Conservation (phyloP, 805 yeast species). For the Yarrowia porcina region DNA sequence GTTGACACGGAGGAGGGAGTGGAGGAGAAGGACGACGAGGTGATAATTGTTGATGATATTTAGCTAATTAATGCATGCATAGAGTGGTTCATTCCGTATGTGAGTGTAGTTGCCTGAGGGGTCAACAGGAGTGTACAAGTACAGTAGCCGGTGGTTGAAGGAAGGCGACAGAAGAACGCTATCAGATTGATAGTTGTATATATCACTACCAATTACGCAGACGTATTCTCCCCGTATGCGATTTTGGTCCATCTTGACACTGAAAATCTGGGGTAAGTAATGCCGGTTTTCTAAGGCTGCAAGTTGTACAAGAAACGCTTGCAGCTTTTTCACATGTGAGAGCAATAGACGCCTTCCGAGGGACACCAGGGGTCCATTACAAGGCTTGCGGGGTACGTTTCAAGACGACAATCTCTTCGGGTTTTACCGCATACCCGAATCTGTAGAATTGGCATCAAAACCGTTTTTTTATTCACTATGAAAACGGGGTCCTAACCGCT, state of each 20-base stretch:
- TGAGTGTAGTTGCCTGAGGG: background rate
- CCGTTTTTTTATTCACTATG: background rate
- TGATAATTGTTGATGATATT: slow-evolving; percentile 8
- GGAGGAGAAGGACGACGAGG: slow-evolving; percentile 3
- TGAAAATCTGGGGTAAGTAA: background rate
- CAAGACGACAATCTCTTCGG: background rate
- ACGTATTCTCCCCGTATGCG: too few species aligned
- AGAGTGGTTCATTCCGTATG: background rate
- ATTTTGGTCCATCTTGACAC: too few species aligned
- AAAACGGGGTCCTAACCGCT: background rate
- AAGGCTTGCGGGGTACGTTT: too few species aligned
- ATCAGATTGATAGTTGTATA: background rate
- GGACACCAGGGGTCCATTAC: too few species aligned
- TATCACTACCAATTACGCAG: too few species aligned
- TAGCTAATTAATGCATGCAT: slow-evolving; percentile 21
- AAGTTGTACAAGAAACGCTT: background rate
- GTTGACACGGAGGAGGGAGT: background rate
- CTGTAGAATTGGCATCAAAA: background rate
- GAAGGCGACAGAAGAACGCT: too few species aligned
- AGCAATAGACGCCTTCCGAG: background rate
- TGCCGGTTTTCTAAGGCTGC: background rate
- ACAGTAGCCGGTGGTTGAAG: too few species aligned
- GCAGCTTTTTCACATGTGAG: slow-evolving; percentile 10
- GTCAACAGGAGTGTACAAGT: too few species aligned
- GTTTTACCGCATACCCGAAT: background rate